These are phyloP conservation scores for Fusarium guadeloupense DNA, from an alignment of 2,329 filamentous ascomycete species.

Conservation along the genomic window DNA sequence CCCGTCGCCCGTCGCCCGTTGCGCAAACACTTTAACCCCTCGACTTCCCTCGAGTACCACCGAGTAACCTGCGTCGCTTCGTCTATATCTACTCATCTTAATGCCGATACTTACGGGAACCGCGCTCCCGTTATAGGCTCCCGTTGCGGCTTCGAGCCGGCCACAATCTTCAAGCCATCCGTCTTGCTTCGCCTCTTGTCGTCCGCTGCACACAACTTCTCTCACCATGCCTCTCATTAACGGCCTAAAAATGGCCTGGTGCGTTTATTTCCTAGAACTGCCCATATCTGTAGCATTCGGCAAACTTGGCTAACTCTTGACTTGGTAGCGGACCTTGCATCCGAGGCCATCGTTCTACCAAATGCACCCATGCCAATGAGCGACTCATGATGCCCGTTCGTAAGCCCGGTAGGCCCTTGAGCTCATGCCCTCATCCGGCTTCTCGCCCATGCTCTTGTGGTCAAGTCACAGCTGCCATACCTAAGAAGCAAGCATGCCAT, in stretches of 20 bases:
- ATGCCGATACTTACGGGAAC: constrained; percentile 30
- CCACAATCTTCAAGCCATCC: constrained; percentile 15
- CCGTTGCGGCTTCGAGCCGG: constrained; percentile 32
- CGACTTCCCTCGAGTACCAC: constrained; percentile 8
- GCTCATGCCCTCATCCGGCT: constrained; percentile 72
- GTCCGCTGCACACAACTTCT: constrained; percentile 23
- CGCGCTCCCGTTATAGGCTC: constrained; percentile 20
- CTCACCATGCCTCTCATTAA: constrained; percentile 72
- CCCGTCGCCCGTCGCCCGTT: constrained; percentile 5
- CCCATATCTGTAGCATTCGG: background rate
- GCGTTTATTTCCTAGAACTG: constrained; percentile 48
- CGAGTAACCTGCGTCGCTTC: constrained; percentile 14
- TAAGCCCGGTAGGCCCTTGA: constrained; percentile 76
- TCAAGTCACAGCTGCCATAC: constrained; percentile 71
- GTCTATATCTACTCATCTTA: constrained; percentile 5
- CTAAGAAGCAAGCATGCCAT: constrained; percentile 64
- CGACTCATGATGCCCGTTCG: constrained; percentile 75
- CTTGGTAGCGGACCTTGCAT: constrained; percentile 73
- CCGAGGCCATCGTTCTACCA: constrained; percentile 78
- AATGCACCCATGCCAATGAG: constrained; percentile 74
- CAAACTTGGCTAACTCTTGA: constrained; percentile 20
- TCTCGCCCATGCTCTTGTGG: constrained; percentile 69
- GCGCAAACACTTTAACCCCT: constrained; percentile 18
- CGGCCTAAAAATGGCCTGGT: constrained; percentile 79
- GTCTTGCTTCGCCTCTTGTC: constrained; percentile 25